Conservation (phyloP, 2,329 filamentous ascomycete genomes). For the Trichoderma polysporum region DNA sequence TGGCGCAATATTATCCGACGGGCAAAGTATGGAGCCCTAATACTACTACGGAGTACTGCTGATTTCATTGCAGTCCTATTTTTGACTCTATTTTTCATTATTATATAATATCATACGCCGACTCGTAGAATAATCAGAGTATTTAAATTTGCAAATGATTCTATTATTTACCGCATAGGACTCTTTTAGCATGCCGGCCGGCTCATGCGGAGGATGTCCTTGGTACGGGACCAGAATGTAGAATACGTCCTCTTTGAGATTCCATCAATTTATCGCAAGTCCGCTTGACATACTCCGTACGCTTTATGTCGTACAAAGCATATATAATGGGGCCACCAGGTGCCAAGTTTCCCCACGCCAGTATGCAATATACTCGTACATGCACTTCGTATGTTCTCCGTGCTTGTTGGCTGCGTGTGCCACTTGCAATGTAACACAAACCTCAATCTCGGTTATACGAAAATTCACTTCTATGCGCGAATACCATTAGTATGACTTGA, state of each 20-base stretch:
- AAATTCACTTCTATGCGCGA: not conserved
- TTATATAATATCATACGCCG: not conserved
- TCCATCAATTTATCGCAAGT: not conserved
- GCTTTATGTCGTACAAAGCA: not conserved
- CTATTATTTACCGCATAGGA: not conserved
- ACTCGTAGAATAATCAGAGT: too few relatives aligned
- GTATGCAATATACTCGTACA: not conserved
- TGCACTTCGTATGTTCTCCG: not conserved
- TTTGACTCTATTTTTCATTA: not conserved
- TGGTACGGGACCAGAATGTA: not conserved
- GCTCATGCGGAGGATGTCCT: too few relatives aligned
- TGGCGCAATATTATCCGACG: slow-evolving; percentile 9
- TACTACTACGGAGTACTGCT: not conserved
- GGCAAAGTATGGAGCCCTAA: not conserved
- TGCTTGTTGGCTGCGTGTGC: not conserved
- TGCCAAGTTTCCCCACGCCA: not conserved
- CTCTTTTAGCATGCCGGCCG: not conserved
- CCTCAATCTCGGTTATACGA: not conserved
- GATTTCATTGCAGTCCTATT: too few relatives aligned
- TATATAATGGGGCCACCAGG: not conserved
- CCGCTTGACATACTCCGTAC: not conserved
- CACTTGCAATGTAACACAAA: slow-evolving; percentile 11
- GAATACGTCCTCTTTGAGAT: not conserved
- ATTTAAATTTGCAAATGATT: not conserved
- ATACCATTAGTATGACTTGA: not conserved